Evolutionary conservation across 1,139 yeast species (phyloP), one percentile per base, ranked within the genome.

Genomic region (Candida sp.): DNA sequence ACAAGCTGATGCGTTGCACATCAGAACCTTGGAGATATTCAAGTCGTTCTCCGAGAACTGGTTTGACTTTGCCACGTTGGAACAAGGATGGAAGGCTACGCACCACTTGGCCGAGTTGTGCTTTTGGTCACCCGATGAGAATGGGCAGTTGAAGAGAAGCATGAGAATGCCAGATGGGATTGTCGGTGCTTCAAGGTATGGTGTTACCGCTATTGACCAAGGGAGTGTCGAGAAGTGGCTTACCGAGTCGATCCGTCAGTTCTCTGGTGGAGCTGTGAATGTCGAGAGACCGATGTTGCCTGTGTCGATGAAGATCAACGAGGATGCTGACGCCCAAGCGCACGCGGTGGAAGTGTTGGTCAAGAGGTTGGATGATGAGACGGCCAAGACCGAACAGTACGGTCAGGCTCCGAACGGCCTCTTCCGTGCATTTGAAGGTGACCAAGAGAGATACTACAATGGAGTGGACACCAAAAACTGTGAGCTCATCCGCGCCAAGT

Each of bases 1-100:
- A n/a, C 73, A 69, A 52, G 75, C 75, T 4, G 75, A 70, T 57
- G 75, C 75, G 12, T 58, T 70, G 34, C 58, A 55, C 45, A 49
- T 54, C 47, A 49, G 73, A 43, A 69, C 74, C 8, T 54, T 69
- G 46, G 74, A 70, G 53, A 66, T 66, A 12, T 67, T 69, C 55
- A 66, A 66, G 50, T 57, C 58, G n/a, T 55, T 52, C 43, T 47
- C 55, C 32, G 57, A 65, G 45, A 47, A 43, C 23, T 37, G 61
- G 8, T 62, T 69, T 49, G 70, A 70, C 26, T 61, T 69, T 47
- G 67, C 63, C 1, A 49, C 56, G 27, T 50, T 54, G 48, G 72
- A 69, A 41, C 55, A 63, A 31, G 67, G 67, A 11, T 52, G 65
- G 55, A 64, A 66, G 50, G 57, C 60, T 42, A 67, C 70, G 12